Percentiles rank a stretch among this genome's conserved stretches.
These are phyloP conservation scores for Nepenthes gracilis DNA, from an alignment of 148 eudicot species.

Conservation along the genomic window DNA sequence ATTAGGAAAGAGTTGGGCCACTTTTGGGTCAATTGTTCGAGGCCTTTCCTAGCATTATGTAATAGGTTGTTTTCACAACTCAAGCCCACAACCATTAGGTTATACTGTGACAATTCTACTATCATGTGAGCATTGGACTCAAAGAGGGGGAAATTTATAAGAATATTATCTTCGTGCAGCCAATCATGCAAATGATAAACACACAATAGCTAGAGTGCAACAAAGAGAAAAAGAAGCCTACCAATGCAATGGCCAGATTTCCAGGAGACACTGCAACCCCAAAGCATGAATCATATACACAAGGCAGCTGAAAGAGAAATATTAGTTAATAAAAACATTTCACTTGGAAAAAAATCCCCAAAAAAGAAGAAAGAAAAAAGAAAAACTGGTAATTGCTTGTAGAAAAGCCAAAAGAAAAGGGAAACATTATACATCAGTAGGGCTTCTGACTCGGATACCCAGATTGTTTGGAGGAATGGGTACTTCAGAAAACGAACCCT, in stretches of 20 bases:
- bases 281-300: slow-evolving; percentile 63
- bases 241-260: slow-evolving; percentile 83
- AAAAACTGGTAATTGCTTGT: neutral
- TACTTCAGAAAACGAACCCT: slow-evolving; percentile 39
- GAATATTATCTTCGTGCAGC: too few relatives aligned
- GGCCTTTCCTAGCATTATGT: too few relatives aligned
- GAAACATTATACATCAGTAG: slow-evolving; percentile 48
- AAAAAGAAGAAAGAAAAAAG: neutral
- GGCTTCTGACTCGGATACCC: slow-evolving; percentile 40
- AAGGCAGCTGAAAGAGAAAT: slow-evolving; percentile 49
- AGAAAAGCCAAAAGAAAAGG: neutral
- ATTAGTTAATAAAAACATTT: neutral
- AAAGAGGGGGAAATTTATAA: too few relatives aligned
- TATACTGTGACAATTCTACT: too few relatives aligned
- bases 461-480: slow-evolving; percentile 56
- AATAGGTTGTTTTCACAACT: too few relatives aligned
- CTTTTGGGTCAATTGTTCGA: too few relatives aligned
- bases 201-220: slow-evolving; percentile 1
- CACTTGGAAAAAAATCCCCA: neutral
- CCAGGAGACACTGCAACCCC: slow-evolving; percentile 87
- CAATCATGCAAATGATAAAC: neutral
- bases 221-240: slow-evolving; percentile 18
- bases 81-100: too few relatives aligned
- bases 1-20: too few relatives aligned
- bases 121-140: too few relatives aligned